phyloP scores from a whole-genome alignment of 257 asterid species.

The Plectranthus barbatus region DNA sequence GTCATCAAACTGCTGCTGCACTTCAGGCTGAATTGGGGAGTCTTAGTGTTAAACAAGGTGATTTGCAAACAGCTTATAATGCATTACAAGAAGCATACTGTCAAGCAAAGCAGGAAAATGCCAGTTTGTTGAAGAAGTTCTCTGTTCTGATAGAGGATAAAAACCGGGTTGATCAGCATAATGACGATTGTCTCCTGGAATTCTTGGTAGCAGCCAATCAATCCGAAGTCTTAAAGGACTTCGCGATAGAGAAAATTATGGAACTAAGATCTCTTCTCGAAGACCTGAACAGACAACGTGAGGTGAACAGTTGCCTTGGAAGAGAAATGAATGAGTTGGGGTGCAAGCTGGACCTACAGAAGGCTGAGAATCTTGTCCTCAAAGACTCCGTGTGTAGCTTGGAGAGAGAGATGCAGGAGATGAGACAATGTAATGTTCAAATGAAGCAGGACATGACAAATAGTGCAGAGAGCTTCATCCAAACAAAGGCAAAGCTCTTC shows the following conservation, averaged over 20 bases:
- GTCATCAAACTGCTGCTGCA: constrained; percentile 27
- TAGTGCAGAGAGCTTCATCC: constrained; percentile 29
- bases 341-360: constrained; percentile 47
- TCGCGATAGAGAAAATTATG: constrained; percentile 34
- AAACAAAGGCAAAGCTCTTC: constrained; percentile 44
- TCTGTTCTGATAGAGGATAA: constrained; percentile 56
- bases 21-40: constrained; percentile 47
- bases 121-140: constrained; percentile 38
- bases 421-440: constrained; percentile 30
- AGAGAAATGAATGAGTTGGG: constrained; percentile 37
- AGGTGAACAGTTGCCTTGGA: constrained; percentile 35
- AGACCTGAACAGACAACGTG: constrained; percentile 39
- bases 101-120: constrained; percentile 50
- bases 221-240: constrained; percentile 37
- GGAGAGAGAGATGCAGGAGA: constrained; percentile 48
- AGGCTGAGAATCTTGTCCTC: constrained; percentile 46
- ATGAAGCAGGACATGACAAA: constrained; percentile 37
- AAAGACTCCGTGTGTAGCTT: constrained; percentile 45
- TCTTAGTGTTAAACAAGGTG: constrained; percentile 35
- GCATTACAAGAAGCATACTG: constrained; percentile 37
- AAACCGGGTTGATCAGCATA: constrained; percentile 34
- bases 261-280: constrained; percentile 45
- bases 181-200: constrained; percentile 47
- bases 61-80: constrained; percentile 40
- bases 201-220: constrained; percentile 35